Conservation (phyloP, 108 stramenopile species). For the Schizochytrium sp. region DNA sequence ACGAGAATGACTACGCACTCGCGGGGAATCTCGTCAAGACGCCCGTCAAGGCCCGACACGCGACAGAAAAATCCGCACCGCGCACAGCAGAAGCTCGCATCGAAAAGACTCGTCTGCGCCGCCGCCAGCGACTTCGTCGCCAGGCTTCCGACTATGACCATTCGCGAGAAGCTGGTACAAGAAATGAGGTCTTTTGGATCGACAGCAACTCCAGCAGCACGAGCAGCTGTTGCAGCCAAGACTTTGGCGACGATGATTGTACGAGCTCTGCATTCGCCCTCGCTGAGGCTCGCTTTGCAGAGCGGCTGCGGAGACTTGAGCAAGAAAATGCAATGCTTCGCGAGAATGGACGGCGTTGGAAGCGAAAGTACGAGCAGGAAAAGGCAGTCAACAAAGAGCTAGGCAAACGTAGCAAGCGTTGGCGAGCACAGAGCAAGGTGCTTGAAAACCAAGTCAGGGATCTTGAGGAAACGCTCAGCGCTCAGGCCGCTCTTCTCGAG, state of each 20-base stretch:
- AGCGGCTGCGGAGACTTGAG: neutral
- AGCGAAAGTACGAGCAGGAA: neutral
- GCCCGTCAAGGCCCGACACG: no score
- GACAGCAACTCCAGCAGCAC: no score
- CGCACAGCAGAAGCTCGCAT: no score
- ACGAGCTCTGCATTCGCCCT: neutral
- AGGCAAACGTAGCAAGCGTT: neutral
- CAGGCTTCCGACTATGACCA: no score
- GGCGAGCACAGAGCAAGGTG: neutral
- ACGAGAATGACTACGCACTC: no score
- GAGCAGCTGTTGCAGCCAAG: neutral
- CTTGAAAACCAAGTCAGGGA: neutral
- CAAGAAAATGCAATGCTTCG: neutral
- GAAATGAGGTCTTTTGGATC: no score
- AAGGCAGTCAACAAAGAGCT: neutral
- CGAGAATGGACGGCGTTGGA: neutral
- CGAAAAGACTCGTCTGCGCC: no score
- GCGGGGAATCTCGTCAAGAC: no score
- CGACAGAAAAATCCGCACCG: no score
- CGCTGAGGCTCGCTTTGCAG: neutral
- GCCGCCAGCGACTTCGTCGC: no score
- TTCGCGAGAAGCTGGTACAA: no score
- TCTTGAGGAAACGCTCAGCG: neutral
- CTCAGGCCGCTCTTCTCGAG: neutral
- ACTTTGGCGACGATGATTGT: neutral